Conservation (phyloP, 2,329 filamentous ascomycete species). For the Diaporthe capsici region DNA sequence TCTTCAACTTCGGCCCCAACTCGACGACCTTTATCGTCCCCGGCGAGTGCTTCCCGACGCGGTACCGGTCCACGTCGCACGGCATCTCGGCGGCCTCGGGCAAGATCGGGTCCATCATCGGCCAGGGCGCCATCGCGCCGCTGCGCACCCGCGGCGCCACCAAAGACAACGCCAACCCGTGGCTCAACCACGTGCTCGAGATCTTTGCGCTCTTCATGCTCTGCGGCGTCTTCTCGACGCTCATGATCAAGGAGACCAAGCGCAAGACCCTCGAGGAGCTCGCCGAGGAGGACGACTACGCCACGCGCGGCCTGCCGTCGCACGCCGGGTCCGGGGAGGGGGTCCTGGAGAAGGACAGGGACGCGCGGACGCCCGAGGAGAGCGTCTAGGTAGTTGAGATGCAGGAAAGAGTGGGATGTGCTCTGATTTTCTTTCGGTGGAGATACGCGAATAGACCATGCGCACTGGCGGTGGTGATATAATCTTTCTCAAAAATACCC, state of each 20-base stretch:
- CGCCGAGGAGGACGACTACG: constrained; percentile 46
- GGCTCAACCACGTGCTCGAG: constrained; percentile 84
- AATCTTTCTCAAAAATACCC: constrained; percentile 13
- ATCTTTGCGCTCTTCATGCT: constrained; percentile 85
- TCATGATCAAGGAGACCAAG: constrained; percentile 82
- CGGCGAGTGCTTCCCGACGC: constrained; percentile 69
- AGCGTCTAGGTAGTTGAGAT: neutral
- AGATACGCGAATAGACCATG: neutral
- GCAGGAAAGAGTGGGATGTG: too few species aligned
- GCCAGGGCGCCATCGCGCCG: constrained; percentile 70
- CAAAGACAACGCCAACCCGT: constrained; percentile 63
- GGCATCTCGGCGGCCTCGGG: constrained; percentile 66
- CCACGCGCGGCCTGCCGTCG: neutral
- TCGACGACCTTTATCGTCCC: constrained; percentile 71
- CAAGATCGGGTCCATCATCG: constrained; percentile 70
- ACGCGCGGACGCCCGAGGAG: constrained; percentile 24
- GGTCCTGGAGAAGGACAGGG: constrained; percentile 34
- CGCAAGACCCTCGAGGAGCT: constrained; percentile 80
- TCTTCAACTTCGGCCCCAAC: constrained; percentile 73
- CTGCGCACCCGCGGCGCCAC: constrained; percentile 63
- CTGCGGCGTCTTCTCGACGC: constrained; percentile 75
- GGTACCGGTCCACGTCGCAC: constrained; percentile 70
- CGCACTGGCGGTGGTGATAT: neutral
- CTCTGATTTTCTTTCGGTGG: neutral
- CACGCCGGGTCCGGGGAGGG: constrained; percentile 11